phyloP scores from a whole-genome alignment of 116 monocot genomes.

The Phalaenopsis hybrid region DNA sequence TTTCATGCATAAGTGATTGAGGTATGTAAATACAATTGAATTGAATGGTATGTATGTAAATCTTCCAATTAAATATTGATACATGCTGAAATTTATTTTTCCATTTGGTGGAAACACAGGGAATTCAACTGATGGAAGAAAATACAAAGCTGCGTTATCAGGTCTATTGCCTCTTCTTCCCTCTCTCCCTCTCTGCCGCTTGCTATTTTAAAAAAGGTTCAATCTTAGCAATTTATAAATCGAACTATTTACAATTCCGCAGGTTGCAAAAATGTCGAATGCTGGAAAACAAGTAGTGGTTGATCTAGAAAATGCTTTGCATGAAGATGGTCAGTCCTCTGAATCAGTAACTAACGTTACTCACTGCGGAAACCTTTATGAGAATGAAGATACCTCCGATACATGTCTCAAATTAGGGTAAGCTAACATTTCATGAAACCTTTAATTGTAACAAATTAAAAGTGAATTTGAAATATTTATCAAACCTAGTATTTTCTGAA shows the following conservation, averaged over 20 bases:
- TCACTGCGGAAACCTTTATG: conserved; percentile 15
- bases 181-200: background rate
- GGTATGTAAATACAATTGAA: no score
- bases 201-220: background rate
- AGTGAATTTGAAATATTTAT: no score
- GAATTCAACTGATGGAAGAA: conserved; percentile 45
- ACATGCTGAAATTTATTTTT: background rate
- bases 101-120: conserved; percentile 18
- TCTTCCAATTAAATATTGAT: background rate
- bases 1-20: no score
- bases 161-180: conserved; percentile 13
- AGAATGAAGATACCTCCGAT: conserved; percentile 33
- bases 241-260: background rate
- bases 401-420: conserved; percentile 55
- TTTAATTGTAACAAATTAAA: background rate
- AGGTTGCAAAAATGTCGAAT: conserved; percentile 28
- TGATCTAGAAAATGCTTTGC: conserved; percentile 24
- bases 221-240: background rate
- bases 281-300: conserved; percentile 15
- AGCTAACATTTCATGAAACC: background rate
- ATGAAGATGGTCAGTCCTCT: conserved; percentile 52
- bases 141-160: conserved; percentile 43
- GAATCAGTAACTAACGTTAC: conserved; percentile 33
- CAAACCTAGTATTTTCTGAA: background rate
- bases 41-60: no score